Percentiles rank a stretch among this genome's conserved stretches.
phyloP scores from a whole-genome alignment of 2,329 filamentous ascomycete species.

The Ceratocystis huliohia region DNA sequence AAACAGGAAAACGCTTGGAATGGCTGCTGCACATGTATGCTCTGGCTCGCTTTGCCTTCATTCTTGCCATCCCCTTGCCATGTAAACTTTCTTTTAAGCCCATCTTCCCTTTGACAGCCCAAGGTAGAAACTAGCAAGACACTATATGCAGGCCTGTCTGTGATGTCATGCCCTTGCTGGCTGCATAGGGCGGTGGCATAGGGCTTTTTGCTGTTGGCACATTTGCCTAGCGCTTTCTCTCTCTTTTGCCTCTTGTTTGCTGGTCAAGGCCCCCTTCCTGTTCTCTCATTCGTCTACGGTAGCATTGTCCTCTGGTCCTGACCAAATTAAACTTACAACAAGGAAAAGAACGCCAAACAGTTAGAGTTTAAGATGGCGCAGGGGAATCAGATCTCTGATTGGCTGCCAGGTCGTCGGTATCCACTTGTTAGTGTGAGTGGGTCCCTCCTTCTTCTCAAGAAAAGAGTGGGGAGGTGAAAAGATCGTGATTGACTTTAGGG shows the following conservation, averaged over 20 bases:
- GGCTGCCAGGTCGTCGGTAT: neutral
- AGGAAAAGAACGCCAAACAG: neutral
- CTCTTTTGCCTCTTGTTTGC: neutral
- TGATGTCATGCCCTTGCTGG: neutral
- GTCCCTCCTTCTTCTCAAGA: no score
- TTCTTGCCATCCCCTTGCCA: neutral
- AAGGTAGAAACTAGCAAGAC: neutral
- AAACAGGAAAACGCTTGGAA: conserved; percentile 4
- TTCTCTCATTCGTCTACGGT: neutral
- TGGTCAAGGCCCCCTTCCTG: neutral
- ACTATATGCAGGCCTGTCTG: neutral
- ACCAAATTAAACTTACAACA: conserved; percentile 6
- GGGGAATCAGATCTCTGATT: conserved; percentile 1
- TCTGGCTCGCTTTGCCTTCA: neutral
- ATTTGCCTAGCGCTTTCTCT: neutral
- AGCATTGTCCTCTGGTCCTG: conserved; percentile 6
- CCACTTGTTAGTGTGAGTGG: neutral
- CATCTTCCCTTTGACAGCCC: neutral
- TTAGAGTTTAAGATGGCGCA: conserved; percentile 10
- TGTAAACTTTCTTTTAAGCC: neutral
- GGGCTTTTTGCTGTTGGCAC: neutral
- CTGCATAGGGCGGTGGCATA: neutral
- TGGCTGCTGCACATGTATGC: neutral
- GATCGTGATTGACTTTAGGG: neutral
- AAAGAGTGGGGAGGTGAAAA: neutral